These are phyloP conservation scores for Apiospora kogelbergensis DNA, from an alignment of 2,329 filamentous ascomycete genomes.

Conservation along the genomic window DNA sequence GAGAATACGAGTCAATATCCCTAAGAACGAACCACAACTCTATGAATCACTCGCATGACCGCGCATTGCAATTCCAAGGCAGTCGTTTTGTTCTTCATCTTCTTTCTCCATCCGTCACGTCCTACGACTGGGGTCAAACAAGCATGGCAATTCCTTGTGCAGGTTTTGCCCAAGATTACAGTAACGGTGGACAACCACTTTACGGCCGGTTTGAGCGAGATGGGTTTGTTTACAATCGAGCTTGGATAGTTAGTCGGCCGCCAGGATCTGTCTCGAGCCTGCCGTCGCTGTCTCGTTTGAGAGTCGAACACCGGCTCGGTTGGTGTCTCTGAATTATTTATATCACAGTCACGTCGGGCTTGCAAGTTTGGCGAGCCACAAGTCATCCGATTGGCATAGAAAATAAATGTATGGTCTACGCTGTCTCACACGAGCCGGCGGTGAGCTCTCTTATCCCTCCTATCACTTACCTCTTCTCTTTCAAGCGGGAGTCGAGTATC, in stretches of 20 bases:
- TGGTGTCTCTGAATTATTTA: not conserved
- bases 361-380: not conserved
- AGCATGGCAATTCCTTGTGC: not conserved
- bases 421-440: not conserved
- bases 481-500: not conserved
- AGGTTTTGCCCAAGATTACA: not conserved
- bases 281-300: slow-evolving; percentile 1
- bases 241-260: not conserved
- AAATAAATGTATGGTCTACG: not conserved
- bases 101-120: not conserved
- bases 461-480: not conserved
- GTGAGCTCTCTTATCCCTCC: not conserved
- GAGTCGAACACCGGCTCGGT: not conserved
- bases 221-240: not conserved
- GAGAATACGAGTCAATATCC: slow-evolving; percentile 3
- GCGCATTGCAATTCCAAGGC: not conserved
- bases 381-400: not conserved
- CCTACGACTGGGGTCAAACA: not conserved
- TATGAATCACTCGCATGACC: not conserved
- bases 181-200: not conserved
- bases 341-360: not conserved
- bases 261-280: not conserved
- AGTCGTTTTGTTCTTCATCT: not conserved
- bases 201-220: not conserved
- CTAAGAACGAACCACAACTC: not conserved